These are phyloP conservation scores for Taiwanofungus camphoratus DNA, from an alignment of 1,284 basidiomycete genomes.

Conservation along the genomic window DNA sequence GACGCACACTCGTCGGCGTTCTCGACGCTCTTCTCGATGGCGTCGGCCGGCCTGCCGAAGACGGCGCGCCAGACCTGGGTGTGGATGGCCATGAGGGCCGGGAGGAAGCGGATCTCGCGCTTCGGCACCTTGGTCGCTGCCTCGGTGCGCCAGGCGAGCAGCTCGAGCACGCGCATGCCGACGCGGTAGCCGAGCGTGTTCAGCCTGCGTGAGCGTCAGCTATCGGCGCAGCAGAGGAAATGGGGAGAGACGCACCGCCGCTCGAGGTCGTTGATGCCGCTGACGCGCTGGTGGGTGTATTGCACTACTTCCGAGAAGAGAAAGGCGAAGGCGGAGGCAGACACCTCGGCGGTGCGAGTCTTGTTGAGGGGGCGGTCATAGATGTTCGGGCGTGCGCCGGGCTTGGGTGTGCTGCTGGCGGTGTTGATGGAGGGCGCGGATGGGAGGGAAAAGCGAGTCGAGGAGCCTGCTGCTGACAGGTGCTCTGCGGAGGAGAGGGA, in stretches of 20 bases:
- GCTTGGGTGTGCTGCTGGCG: conserved; percentile 32
- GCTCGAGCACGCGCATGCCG: conserved; percentile 76
- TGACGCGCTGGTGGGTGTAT: conserved; percentile 93
- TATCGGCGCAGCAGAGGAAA: not conserved
- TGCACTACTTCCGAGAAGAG: conserved; percentile 89
- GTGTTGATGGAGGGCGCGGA: conserved; percentile 47
- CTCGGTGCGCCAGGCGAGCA: conserved; percentile 71
- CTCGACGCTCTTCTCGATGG: conserved; percentile 92
- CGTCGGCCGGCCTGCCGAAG: conserved; percentile 91
- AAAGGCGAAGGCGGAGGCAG: conserved; percentile 79
- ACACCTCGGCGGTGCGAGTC: conserved; percentile 75
- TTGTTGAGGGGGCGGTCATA: conserved; percentile 86
- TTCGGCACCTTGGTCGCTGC: conserved; percentile 74
- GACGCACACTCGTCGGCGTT: conserved; percentile 89
- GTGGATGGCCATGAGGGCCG: conserved; percentile 87
- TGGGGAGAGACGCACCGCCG: conserved; percentile 32
- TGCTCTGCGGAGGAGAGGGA: conserved; percentile 60
- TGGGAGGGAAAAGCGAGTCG: conserved; percentile 64
- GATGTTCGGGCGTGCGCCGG: conserved; percentile 58
- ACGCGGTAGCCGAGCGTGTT: conserved; percentile 89
- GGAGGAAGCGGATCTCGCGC: conserved; percentile 83
- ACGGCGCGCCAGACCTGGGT: conserved; percentile 92
- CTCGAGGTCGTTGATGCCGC: conserved; percentile 93
- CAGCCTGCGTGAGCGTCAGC: conserved; percentile 49
- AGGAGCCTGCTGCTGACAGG: conserved; percentile 54